Conservation (phyloP, 768 basidiomycete species). For the Pisolithus tinctorius region DNA sequence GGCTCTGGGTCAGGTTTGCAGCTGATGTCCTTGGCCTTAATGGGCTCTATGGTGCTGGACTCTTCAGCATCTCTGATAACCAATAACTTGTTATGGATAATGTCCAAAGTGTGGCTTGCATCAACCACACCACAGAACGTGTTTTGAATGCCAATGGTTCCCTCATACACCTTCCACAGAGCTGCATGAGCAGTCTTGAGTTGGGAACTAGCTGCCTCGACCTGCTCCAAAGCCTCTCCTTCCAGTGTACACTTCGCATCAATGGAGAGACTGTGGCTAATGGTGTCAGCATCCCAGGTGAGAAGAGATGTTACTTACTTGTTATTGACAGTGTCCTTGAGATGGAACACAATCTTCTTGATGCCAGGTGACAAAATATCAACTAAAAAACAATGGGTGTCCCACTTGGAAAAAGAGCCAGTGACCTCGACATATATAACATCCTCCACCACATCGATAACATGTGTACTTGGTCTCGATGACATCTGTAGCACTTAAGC, state of each 20-base stretch:
- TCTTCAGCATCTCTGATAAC: neutral
- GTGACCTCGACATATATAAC: neutral
- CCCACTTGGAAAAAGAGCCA: neutral
- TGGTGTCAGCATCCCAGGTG: neutral
- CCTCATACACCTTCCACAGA: neutral
- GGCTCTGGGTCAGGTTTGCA: neutral
- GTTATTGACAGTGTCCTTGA: neutral
- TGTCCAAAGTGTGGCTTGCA: neutral
- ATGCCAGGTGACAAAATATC: neutral
- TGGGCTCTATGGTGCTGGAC: neutral
- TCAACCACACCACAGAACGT: neutral
- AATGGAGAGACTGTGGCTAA: neutral
- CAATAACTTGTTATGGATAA: neutral
- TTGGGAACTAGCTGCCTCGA: neutral
- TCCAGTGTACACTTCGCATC: neutral
- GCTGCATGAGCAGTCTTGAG: neutral
- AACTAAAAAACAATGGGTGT: neutral
- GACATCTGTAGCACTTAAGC: neutral
- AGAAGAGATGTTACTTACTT: neutral
- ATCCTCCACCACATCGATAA: neutral
- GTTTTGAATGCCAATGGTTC: neutral
- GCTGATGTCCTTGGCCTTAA: neutral
- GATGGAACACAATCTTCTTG: neutral
- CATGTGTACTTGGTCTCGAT: neutral
- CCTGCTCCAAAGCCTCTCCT: neutral